phyloP scores from a whole-genome alignment of 768 basidiomycete genomes.

The Trametes villosa region DNA sequence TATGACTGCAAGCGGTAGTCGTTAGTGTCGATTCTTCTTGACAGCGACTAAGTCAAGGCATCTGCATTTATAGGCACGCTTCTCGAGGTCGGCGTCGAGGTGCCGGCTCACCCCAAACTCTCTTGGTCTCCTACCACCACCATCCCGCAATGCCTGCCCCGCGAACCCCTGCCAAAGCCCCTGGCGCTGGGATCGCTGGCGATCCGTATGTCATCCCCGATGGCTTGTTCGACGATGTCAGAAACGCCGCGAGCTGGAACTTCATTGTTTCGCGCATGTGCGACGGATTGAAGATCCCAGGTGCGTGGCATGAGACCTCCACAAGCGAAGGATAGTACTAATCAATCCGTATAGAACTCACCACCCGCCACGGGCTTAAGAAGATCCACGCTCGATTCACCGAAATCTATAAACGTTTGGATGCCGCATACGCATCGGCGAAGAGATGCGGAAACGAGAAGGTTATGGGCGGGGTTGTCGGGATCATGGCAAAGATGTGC shows the following conservation, averaged over 20 bases:
- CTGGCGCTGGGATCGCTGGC: background rate
- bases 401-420: conserved; percentile 50
- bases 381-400: conserved; percentile 62
- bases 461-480: conserved; percentile 35
- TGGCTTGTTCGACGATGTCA: conserved; percentile 2
- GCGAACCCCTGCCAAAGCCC: background rate
- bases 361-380: conserved; percentile 58
- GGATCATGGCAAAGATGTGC: conserved; percentile 25
- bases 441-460: conserved; percentile 45
- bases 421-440: conserved; percentile 45
- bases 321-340: background rate
- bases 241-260: background rate
- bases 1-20: background rate
- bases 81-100: background rate
- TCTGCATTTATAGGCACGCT: background rate
- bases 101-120: background rate
- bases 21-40: background rate
- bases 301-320: background rate
- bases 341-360: conserved; percentile 46
- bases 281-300: conserved; percentile 1
- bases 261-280: background rate
- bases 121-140: conserved; percentile 1
- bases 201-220: conserved; percentile 5
- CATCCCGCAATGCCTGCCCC: background rate
- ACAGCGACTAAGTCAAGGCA: background rate